Evolutionary conservation across 2,329 filamentous ascomycete genomes (phyloP), one percentile per base, ranked within the genome.

Genomic region (Sclerotinia nivalis): DNA sequence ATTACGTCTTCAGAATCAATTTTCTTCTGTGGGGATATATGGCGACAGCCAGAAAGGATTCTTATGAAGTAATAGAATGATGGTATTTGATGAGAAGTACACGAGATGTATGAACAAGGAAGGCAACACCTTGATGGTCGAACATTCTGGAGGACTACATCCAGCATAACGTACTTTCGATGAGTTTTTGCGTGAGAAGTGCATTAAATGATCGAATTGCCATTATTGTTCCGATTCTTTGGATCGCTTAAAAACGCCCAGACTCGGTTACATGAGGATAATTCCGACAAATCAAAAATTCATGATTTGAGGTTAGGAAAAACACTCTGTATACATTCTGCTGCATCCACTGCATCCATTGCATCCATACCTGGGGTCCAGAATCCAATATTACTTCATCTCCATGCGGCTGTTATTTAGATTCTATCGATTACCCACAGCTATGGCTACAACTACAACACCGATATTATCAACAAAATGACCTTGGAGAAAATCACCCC

Each of bases 1-100:
- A 69, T 69, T 69, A 69, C 67, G 67, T 69, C 59, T 69, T 65
- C 28, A 25, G n/a, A 31, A 68, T 54, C 25, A 20, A 37, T 62
- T 22, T 12, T n/a, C 28, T 28, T 28, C 9, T 34, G 31, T 15
- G 1, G 18, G 1, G 43, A 50, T 52, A 34, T 37, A n/a, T 34
- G n/a, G n/a, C 10, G 37, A 9, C 18, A 43, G 40, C 40, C 40
- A 43, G 15, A 43, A 31, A 9, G 49, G 18, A 40, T 69, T 56
- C 49, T n/a, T 28, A 69, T 69, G 22, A 37, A 65, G 58, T 69
- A 69, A 69, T 65, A 40, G 43, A 69, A 65, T 45, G 7, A 47
- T 47, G 49, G 66, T 20, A 69, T 69, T 69, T 47, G 66, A 55
- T 55, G 58, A 62, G n/a, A n/a, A 55, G 45, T 3, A 45, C n/a